These are phyloP conservation scores for Saururus chinensis DNA, from an alignment of 164 flowering plant genomes.

Conservation along the genomic window DNA sequence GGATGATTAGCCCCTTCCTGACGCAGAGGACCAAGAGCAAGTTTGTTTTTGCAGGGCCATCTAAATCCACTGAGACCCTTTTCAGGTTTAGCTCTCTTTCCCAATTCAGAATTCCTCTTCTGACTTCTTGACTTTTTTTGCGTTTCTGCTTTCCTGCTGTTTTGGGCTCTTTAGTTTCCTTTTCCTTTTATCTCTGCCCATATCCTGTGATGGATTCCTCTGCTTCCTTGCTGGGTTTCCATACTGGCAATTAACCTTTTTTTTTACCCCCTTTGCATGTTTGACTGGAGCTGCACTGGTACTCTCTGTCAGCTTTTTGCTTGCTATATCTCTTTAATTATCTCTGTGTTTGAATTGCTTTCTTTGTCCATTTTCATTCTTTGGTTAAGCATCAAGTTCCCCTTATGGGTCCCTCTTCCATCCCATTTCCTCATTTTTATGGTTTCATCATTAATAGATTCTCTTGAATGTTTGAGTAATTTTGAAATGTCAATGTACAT, in stretches of 20 bases:
- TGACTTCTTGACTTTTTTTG: neutral
- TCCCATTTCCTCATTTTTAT: neutral
- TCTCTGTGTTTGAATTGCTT: neutral
- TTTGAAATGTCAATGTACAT: neutral
- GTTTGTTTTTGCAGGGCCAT: conserved; percentile 80
- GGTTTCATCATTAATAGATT: no score
- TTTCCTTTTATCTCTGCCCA: neutral
- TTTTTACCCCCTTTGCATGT: neutral
- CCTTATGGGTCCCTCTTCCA: neutral
- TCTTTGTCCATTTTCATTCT: neutral
- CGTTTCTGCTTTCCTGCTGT: no score
- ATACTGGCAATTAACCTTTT: neutral
- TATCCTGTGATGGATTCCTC: neutral
- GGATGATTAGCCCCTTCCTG: conserved; percentile 76
- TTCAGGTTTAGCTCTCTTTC: conserved; percentile 45
- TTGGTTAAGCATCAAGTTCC: no score
- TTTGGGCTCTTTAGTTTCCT: neutral
- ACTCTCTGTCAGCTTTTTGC: neutral
- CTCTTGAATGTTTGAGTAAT: neutral
- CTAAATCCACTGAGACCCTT: conserved; percentile 80
- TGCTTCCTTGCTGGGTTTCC: neutral
- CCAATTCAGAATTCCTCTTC: neutral
- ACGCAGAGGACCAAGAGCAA: conserved; percentile 97
- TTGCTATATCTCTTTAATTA: neutral
- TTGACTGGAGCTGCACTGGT: neutral